Evolutionary conservation across 495 filamentous ascomycete species (phyloP), one percentile per base, ranked within the genome.

Genomic region (Podospora pseudocomata): DNA sequence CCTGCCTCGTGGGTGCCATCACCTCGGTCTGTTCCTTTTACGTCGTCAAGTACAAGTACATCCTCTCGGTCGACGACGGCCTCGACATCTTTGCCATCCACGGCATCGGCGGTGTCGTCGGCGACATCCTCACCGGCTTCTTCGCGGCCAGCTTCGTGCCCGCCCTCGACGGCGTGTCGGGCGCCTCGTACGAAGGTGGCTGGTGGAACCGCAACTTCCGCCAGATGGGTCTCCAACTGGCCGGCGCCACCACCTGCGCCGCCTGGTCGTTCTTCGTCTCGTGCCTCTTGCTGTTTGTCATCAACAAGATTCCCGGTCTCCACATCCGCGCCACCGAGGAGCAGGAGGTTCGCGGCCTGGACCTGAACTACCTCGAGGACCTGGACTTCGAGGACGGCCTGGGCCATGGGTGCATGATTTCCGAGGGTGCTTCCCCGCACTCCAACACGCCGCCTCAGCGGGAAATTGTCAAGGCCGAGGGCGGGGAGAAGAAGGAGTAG

Each of bases 21-120:
- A 92, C 94, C 27, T 90, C 91, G 53, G 81, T 92, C 59, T 85
- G 92, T 32, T 92, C 89, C 85, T 96, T 96, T 81, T 94, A 94
- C 79, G 81, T 88, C 54, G 96, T 93, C 71, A 96, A 97, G 84
- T 81, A 93, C 69, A 94, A 94, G 80, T 92, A 91, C 78, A 76
- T 90, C 67, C 81, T 95, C 57, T 82, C 81, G 11, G 84, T 91
- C 63, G 92, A 95, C 69, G 92, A 94, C 74, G 89, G 89, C 23
- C 82, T 93, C 61, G 91, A 93, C 75, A 91, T 93, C 76, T 94
- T 93, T 68, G 90, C 90, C 57, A 89, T 93, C 26, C 92, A 95
- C 78, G 88, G 80, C 32, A 81, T 95, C 61, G 92, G 91, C 55
- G 92, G 92, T 65, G 77, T 92, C 28, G 86, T 92, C 53, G 92